Percentiles rank a stretch among this genome's conserved stretches.
phyloP scores from a whole-genome alignment of 805 yeast species.

The Starmerella apicola region DNA sequence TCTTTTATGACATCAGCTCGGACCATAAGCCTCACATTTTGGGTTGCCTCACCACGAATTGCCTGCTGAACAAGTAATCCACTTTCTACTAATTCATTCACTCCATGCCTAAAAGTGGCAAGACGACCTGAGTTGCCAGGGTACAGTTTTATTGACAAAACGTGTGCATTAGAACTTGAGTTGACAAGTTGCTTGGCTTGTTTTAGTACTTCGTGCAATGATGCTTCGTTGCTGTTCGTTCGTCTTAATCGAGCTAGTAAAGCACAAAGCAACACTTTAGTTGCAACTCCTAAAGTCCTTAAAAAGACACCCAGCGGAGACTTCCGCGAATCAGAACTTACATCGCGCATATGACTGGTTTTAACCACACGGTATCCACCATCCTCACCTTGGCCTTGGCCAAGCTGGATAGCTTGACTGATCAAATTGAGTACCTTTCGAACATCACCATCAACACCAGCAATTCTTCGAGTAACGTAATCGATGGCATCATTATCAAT shows the following conservation, averaged over 20 bases:
- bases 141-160: conserved; percentile 17
- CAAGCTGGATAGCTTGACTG: conserved; percentile 64
- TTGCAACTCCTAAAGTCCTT: conserved; percentile 46
- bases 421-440: conserved; percentile 82
- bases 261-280: conserved; percentile 63
- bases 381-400: background rate
- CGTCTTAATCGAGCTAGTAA: conserved; percentile 51
- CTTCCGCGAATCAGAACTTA: conserved; percentile 64
- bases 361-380: too few relatives aligned
- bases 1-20: conserved; percentile 57
- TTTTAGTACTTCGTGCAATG: conserved; percentile 66
- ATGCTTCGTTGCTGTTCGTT: conserved; percentile 56
- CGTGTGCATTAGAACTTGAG: conserved; percentile 28
- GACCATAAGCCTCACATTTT: conserved; percentile 50
- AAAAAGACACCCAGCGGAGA: conserved; percentile 59
- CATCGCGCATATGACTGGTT: conserved; percentile 52
- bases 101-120: conserved; percentile 44
- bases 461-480: conserved; percentile 86
- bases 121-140: conserved; percentile 32
- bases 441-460: conserved; percentile 96
- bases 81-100: conserved; percentile 62
- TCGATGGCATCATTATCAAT: conserved; percentile 47
- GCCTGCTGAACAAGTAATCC: conserved; percentile 65
- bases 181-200: conserved; percentile 50
- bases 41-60: conserved; percentile 53